Base-by-base conservation (phyloP, 164 flowering plant species). In the Stephania yunnanensis region DNA sequence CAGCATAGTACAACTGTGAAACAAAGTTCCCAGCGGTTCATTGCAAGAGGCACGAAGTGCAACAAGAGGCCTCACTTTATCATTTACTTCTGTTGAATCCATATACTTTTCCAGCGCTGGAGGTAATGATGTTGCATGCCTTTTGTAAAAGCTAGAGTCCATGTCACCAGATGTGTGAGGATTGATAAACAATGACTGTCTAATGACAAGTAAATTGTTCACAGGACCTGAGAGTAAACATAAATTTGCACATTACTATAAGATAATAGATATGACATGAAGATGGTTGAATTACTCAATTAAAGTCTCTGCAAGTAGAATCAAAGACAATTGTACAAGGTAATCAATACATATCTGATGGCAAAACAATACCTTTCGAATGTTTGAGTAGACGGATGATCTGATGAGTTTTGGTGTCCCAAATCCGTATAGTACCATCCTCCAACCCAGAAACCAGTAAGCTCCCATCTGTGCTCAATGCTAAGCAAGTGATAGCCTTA, bases 391-490 rank as follows among this genome's bases (percentile, higher is more conserved):
- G 73, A 48, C 95, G 94, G 71, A 87, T 79, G 25, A 88, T 83
- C 48, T 87, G 86, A 73, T 46, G 85, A 45, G 83, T 83, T 78
- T 75, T 86, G 15, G 90, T 86, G 80, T 93, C 87, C 93, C 97
- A 95, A 50, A 88, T 85, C 74, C 92, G 82, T 83, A 93, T 72
- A 69, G 81, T 82, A 72, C 94, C 95, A 85, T 95, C 99, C 84
- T 85, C 97, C 69, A 89, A 93, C 44, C 98, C 99, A 81, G 94
- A 89, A n/a, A 92, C 84, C 75, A 95, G 79, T 17, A 80, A 75
- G 70, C 74, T 79, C 71, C 92, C 93, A 81, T 84, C 85, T 73
- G 46, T 74, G 80, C 87, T 76, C 73, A 86, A 88, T 44, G 92
- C 87, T 77, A 95, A 84, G 86, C 91, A 89, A 74, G 91, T 87